Base-by-base conservation (phyloP, 1,139 yeast species). In the Suhomyces kunorum region DNA sequence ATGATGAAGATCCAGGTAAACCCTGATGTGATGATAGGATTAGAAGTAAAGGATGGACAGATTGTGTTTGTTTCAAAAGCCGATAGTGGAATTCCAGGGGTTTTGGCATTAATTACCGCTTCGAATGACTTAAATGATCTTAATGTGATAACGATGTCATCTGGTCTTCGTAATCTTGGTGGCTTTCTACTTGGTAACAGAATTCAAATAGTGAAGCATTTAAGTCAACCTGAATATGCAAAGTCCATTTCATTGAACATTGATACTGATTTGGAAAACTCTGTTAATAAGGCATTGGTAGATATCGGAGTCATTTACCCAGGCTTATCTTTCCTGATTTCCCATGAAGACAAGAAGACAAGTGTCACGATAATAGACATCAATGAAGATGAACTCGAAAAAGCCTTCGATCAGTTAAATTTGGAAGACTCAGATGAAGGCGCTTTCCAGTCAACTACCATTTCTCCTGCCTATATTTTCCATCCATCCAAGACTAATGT, bases 161-260 rank as follows among this genome's bases (percentile, higher is more conserved):
- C 63, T 1, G 51, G 67, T 5, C 58, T 80, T 32, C 64, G 94
- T 44, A 58, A 65, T 2, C 64, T 82, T 15, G 75, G 78, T 1
- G 86, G 83, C 8, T 54, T 85, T 4, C 58, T 85, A 6, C 65
- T 85, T 8, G 97, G 97, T 20, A 96, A 88, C 51, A 64, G 96
- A 42, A 64, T 87, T 1, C 65, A 65, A 16, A 51, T 89, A 0
- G 55, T 56, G 7, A 81, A 73, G 50, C 63, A 67, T 23, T 45
- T 59, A 1, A 51, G 57, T 3, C 83, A 80, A 41, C 88, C 88
- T 3, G 59, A 61, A 1, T 72, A 74, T 49, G 82, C 83, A 3
- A 50, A 48, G 7, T 46, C 55, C 3, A 55, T 67, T 2, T 33
- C 46, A 2, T 40, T 66, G 1, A 15, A 40, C 22, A 14, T 41